Conservation (phyloP, 2,329 filamentous ascomycete genomes). For the Tolypocladium album region DNA sequence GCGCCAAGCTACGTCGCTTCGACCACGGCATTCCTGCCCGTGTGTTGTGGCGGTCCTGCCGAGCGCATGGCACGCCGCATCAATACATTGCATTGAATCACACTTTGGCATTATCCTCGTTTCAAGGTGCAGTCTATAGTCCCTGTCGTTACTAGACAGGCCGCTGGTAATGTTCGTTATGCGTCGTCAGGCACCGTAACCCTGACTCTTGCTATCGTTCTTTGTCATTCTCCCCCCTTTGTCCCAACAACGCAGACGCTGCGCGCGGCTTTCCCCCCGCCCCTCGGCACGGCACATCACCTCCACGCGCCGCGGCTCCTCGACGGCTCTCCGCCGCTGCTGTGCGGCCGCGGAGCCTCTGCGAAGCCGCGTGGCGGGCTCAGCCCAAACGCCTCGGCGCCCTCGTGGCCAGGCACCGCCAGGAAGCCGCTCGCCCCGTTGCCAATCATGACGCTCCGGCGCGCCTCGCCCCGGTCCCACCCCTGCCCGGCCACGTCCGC, state of each 20-base stretch:
- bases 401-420: conserved; percentile 30
- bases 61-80: not conserved
- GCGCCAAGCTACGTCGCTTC: not conserved
- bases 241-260: too few relatives aligned
- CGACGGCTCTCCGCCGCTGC: conserved; percentile 17
- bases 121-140: not conserved
- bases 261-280: not conserved
- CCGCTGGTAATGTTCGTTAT: not conserved
- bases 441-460: conserved; percentile 43
- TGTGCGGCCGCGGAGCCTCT: conserved; percentile 20
- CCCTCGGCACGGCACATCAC: not conserved
- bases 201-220: not conserved
- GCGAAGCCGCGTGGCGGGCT: conserved; percentile 7
- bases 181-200: not conserved
- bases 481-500: conserved; percentile 36
- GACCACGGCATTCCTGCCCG: not conserved
- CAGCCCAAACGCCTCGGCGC: not conserved
- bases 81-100: not conserved
- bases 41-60: not conserved
- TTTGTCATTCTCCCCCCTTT: not conserved
- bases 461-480: conserved; percentile 40
- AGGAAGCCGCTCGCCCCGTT: conserved; percentile 42
- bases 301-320: conserved; percentile 1
- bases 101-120: not conserved
- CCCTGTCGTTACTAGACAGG: not conserved